These are phyloP conservation scores for Cornus kousa DNA, from an alignment of 148 eudicot genomes.

Conservation along the genomic window DNA sequence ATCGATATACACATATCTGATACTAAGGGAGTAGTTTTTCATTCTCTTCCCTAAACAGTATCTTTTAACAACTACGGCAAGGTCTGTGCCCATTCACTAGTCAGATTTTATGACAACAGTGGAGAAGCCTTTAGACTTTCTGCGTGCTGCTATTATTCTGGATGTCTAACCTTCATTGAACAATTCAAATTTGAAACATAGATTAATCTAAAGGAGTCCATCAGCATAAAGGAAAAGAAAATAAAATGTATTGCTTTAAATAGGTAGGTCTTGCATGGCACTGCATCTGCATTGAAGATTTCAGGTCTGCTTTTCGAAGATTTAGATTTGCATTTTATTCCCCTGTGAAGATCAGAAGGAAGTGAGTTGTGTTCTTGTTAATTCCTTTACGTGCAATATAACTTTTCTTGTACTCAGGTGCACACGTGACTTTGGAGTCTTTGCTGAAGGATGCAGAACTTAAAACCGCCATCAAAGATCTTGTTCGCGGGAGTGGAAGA, in stretches of 20 bases:
- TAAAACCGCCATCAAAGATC: slow-evolving; percentile 59
- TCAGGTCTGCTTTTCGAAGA: not conserved
- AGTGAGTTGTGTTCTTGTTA: not conserved
- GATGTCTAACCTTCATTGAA: too few relatives aligned
- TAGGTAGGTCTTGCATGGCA: not conserved
- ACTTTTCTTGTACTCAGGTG: slow-evolving; percentile 34
- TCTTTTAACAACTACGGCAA: too few relatives aligned
- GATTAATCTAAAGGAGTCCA: not conserved
- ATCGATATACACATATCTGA: too few relatives aligned
- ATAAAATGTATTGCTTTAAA: not conserved
- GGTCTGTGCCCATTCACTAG: too few relatives aligned
- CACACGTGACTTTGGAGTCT: slow-evolving; percentile 77
- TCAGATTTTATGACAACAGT: too few relatives aligned
- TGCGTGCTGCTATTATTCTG: too few relatives aligned
- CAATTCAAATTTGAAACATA: too few relatives aligned
- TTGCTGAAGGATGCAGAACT: slow-evolving; percentile 71
- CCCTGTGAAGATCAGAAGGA: not conserved
- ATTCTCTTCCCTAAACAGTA: too few relatives aligned
- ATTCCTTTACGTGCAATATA: not conserved
- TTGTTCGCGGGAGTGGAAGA: slow-evolving; percentile 72
- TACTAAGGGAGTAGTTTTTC: too few relatives aligned
- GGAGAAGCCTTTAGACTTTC: too few relatives aligned
- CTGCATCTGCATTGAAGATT: not conserved
- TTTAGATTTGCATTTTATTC: not conserved
- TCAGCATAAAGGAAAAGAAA: too few relatives aligned